Evolutionary conservation across 2,329 filamentous ascomycete genomes (phyloP), one percentile per base, ranked within the genome.

Genomic region (Apiospora phragmitis): DNA sequence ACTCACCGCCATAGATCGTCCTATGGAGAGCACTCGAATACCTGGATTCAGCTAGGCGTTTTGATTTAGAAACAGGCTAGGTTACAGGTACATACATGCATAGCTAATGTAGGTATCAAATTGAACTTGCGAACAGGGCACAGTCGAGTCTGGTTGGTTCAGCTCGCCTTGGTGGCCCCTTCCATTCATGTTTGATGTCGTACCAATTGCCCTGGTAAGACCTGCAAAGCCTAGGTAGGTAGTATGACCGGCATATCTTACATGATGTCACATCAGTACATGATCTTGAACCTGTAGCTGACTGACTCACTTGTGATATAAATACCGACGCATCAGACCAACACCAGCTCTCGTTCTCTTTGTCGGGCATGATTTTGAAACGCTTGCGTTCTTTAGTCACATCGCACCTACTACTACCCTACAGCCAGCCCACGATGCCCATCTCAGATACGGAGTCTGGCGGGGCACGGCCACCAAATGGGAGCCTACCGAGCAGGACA

Each of bases 401-500:
- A 38, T n/a, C 55, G 32, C 32, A n/a, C 55, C 55, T 62, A n/a
- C n/a, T 35, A 9, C 32, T 35, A 9, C 32, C 18, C 3, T 38
- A 35, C 32, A n/a, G 18, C 7, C 29, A n/a, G 9, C 35, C 18
- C 32, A 62, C 32, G 7, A 67, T 67, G 65, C 26, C 65, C n/a
- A 45, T 67, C 65, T 42, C 38, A 67, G 42, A 42, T 67, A 67
- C 65, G 38, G 42, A 67, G 65, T 45, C 65, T 42, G 65, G 65
- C 65, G 65, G 26, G 38, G 65, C 3, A 67, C 65, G 38, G 65
- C 65, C 3, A 45, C 65, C 65, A 67, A 43, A 43, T 45, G 65
- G 42, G 65, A 45, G n/a, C 65, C 65, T 21, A 45, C 65, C 38
- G 38, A 67, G 38, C 41, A 67, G 45, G 65, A 67, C 65, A 67